These are phyloP conservation scores for Populus simonii DNA, from an alignment of 345 rosid species.

Conservation along the genomic window DNA sequence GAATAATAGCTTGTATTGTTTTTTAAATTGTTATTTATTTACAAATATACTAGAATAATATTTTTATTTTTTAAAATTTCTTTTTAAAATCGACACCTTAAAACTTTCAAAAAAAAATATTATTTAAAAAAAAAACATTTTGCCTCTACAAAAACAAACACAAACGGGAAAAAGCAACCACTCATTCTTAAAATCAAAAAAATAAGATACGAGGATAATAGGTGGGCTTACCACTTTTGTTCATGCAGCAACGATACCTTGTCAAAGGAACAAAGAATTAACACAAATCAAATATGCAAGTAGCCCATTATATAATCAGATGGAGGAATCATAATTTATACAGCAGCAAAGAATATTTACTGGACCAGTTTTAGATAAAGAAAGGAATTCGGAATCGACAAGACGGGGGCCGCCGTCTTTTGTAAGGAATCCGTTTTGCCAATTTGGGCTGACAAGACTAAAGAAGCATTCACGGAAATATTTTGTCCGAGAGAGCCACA, in stretches of 20 bases:
- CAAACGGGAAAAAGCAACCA: too few species aligned
- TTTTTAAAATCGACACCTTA: too few species aligned
- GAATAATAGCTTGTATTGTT: too few species aligned
- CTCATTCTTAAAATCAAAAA: too few species aligned
- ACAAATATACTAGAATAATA: too few species aligned
- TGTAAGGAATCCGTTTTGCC: not conserved
- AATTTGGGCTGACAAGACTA: not conserved
- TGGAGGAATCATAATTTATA: not conserved
- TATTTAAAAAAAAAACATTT: too few species aligned
- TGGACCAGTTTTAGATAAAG: not conserved
- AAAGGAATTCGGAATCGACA: not conserved
- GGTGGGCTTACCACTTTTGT: not conserved
- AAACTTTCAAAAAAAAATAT: too few species aligned
- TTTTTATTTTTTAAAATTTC: too few species aligned
- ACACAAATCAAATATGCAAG: not conserved
- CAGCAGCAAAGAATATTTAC: not conserved
- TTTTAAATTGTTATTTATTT: too few species aligned
- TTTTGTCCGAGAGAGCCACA: not conserved
- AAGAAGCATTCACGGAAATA: not conserved
- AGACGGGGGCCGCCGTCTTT: not conserved
- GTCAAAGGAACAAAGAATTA: not conserved
- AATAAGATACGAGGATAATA: not conserved
- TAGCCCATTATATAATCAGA: not conserved
- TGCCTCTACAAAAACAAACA: too few species aligned
- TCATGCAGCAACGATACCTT: not conserved